Evolutionary conservation across 1,284 basidiomycete species (phyloP).

Genomic region (Polyporus tsugae): DNA sequence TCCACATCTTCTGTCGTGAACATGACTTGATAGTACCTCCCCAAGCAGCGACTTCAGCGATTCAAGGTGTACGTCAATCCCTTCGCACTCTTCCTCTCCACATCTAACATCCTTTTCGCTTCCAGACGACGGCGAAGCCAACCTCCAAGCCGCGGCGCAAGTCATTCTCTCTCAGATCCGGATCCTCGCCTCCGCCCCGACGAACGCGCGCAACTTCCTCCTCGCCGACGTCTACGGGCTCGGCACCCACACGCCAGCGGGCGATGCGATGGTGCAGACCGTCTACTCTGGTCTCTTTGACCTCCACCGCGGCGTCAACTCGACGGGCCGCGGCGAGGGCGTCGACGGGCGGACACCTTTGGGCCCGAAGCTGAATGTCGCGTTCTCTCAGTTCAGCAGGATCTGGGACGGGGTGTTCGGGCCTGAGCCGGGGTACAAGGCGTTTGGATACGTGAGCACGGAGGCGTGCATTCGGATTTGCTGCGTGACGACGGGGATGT

Average conservation of each 20-base stretch:
- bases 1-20: too few relatives aligned
- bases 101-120: too few relatives aligned
- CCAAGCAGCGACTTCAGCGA: too few relatives aligned
- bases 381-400: constrained; percentile 40
- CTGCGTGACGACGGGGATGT: too few relatives aligned
- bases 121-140: constrained; percentile 44
- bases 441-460: constrained; percentile 44
- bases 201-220: constrained; percentile 42
- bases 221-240: constrained; percentile 44
- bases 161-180: constrained; percentile 44
- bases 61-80: too few relatives aligned
- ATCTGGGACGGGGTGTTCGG: constrained; percentile 44
- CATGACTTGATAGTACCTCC: too few relatives aligned
- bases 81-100: too few relatives aligned
- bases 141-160: constrained; percentile 45
- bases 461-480: constrained; percentile 36
- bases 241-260: constrained; percentile 37
- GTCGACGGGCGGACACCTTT: not conserved
- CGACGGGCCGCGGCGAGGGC: constrained; percentile 5
- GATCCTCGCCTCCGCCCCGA: constrained; percentile 40
- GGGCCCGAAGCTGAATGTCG: constrained; percentile 38
- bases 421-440: constrained; percentile 39
- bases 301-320: constrained; percentile 29
- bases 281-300: constrained; percentile 39
- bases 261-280: constrained; percentile 43